phyloP scores from a whole-genome alignment of 345 rosid genomes.

The Citrus inodora region DNA sequence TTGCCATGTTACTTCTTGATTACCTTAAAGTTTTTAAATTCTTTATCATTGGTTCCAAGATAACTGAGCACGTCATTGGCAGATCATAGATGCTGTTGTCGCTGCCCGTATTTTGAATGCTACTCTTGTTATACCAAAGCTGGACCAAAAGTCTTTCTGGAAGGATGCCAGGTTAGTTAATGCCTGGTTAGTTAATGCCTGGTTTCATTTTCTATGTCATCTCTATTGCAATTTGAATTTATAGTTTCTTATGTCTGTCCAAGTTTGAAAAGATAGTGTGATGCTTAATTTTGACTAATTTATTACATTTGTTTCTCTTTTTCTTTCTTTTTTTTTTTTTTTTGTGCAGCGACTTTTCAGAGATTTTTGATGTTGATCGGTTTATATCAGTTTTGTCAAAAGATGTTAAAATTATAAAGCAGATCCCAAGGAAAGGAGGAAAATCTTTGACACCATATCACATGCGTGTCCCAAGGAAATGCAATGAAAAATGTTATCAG shows the following conservation, averaged over 20 bases:
- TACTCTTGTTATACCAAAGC: conserved; percentile 91
- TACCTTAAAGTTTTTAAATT: not conserved
- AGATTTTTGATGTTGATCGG: conserved; percentile 82
- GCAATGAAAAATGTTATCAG: conserved; percentile 82
- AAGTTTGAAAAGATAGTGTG: not conserved
- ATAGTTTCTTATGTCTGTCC: not conserved
- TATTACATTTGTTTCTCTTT: not conserved
- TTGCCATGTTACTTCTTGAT: not conserved
- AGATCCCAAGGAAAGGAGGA: conserved; percentile 72
- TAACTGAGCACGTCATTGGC: conserved; percentile 20
- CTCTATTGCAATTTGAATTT: not conserved
- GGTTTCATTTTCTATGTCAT: not conserved
- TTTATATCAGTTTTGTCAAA: conserved; percentile 74
- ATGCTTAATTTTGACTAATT: conserved; percentile 1
- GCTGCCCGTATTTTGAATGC: conserved; percentile 97
- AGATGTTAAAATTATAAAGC: conserved; percentile 85
- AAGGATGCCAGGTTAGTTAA: conserved; percentile 82
- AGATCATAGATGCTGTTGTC: conserved; percentile 98
- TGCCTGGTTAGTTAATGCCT: conserved; percentile 1
- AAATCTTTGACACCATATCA: conserved; percentile 45
- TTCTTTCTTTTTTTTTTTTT: not conserved
- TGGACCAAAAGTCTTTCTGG: conserved; percentile 98
- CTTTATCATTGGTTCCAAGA: conserved; percentile 12
- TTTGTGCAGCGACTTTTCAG: conserved; percentile 68
- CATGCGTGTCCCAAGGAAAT: conserved; percentile 97